These are phyloP conservation scores for Haberlea rhodopensis DNA, from an alignment of 257 asterid genomes.

Conservation along the genomic window DNA sequence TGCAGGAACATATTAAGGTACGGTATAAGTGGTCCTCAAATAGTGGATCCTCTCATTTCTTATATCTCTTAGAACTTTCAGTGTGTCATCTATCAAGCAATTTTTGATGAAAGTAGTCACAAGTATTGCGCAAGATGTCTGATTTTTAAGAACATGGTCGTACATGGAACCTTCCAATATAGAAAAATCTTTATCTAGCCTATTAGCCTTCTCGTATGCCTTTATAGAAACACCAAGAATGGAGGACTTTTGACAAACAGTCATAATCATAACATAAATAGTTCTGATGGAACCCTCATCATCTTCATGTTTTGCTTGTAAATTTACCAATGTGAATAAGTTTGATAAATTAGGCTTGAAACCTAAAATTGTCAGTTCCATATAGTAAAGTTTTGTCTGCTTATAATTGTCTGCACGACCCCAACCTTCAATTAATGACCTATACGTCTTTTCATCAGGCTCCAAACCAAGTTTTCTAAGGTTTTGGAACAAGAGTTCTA, in stretches of 20 bases:
- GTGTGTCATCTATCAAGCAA: slow-evolving; percentile 57
- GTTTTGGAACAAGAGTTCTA: slow-evolving; percentile 50
- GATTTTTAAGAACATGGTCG: slow-evolving; percentile 55
- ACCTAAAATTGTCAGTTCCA: slow-evolving; percentile 59
- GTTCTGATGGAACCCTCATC: slow-evolving; percentile 51
- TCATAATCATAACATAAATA: slow-evolving; percentile 62
- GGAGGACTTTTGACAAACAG: slow-evolving; percentile 68
- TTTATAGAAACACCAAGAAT: slow-evolving; percentile 69
- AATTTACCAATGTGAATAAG: slow-evolving; percentile 71
- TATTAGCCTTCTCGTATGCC: slow-evolving; percentile 68
- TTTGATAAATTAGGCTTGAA: slow-evolving; percentile 70
- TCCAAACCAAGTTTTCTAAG: slow-evolving; percentile 49
- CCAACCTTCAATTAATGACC: slow-evolving; percentile 93
- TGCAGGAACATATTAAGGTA: slow-evolving; percentile 79
- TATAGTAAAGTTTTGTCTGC: slow-evolving; percentile 45
- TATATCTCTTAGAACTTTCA: slow-evolving; percentile 54
- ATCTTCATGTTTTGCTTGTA: slow-evolving; percentile 70
- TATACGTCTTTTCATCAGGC: slow-evolving; percentile 86
- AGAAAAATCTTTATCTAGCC: slow-evolving; percentile 47
- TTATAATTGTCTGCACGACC: slow-evolving; percentile 61
- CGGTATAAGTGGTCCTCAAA: slow-evolving; percentile 85
- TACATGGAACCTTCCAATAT: slow-evolving; percentile 52
- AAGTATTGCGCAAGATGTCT: slow-evolving; percentile 63
- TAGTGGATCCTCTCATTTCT: slow-evolving; percentile 67
- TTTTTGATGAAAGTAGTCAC: slow-evolving; percentile 65